phyloP scores from a whole-genome alignment of 2,329 filamentous ascomycete species.

The Paecilomyces variotii region DNA sequence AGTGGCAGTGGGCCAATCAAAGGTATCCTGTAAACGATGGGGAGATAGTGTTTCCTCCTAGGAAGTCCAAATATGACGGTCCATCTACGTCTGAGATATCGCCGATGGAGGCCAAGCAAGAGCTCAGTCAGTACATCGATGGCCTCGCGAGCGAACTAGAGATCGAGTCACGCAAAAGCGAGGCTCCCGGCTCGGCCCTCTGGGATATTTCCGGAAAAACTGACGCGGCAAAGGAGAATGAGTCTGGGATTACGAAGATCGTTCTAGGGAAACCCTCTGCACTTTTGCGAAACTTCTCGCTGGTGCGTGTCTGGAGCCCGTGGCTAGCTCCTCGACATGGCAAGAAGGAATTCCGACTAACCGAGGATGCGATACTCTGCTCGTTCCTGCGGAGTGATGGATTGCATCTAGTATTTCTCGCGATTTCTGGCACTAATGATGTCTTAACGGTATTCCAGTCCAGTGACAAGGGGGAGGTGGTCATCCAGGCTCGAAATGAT shows the following conservation, averaged over 20 bases:
- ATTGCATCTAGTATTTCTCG: constrained; percentile 67
- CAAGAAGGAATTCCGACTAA: constrained; percentile 54
- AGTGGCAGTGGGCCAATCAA: constrained; percentile 41
- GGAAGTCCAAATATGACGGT: constrained; percentile 6
- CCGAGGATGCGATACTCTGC: constrained; percentile 69
- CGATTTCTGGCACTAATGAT: constrained; percentile 65
- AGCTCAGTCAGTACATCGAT: constrained; percentile 26
- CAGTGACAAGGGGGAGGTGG: constrained; percentile 56
- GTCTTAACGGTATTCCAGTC: constrained; percentile 63
- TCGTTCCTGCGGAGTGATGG: constrained; percentile 69
- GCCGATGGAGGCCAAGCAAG: constrained; percentile 7
- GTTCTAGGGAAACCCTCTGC: constrained; percentile 58
- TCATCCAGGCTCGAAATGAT: constrained; percentile 67
- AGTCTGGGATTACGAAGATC: constrained; percentile 50
- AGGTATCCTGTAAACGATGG: constrained; percentile 31
- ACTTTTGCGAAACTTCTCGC: constrained; percentile 66
- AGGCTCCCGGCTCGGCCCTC: constrained; percentile 32
- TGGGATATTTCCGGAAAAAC: constrained; percentile 51
- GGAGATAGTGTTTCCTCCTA: constrained; percentile 32
- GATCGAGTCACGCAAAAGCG: constrained; percentile 28
- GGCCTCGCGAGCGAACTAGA: constrained; percentile 25
- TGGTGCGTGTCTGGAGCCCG: constrained; percentile 70
- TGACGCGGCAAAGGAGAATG: constrained; percentile 43
- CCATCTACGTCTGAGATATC: constrained; percentile 3
- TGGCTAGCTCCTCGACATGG: constrained; percentile 91